Evolutionary conservation across 306 rosid species (phyloP).

Genomic region (Hylodesmum podocarpum): DNA sequence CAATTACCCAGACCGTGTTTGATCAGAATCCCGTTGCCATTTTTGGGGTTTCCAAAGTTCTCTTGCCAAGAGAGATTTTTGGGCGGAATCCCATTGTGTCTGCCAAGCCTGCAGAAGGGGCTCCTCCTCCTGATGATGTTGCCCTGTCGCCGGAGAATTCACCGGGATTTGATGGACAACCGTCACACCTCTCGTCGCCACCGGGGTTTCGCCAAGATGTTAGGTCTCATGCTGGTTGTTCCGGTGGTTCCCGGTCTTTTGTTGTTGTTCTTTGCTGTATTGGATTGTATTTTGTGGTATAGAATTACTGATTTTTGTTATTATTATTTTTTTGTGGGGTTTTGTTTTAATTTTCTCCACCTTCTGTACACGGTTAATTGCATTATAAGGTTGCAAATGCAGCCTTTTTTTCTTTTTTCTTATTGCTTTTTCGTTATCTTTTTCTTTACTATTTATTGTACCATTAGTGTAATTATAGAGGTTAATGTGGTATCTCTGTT

Average conservation of each 20-base stretch:
- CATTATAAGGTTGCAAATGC: conserved; percentile 59
- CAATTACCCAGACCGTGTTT: conserved; percentile 85
- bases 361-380: conserved; percentile 53
- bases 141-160: conserved; percentile 60
- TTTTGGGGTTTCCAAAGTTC: conserved; percentile 83
- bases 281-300: conserved; percentile 74
- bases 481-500: conserved; percentile 22
- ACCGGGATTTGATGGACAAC: conserved; percentile 43
- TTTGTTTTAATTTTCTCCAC: conserved; percentile 43
- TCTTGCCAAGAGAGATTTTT: conserved; percentile 82
- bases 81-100: conserved; percentile 50
- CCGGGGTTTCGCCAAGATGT: conserved; percentile 59
- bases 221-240: conserved; percentile 40
- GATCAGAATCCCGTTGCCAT: conserved; percentile 94
- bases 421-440: conserved; percentile 5
- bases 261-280: conserved; percentile 58
- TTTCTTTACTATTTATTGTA: conserved; percentile 21
- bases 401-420: conserved; percentile 33
- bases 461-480: conserved; percentile 39
- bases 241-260: conserved; percentile 38
- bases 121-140: conserved; percentile 56
- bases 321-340: conserved; percentile 49
- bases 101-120: conserved; percentile 18
- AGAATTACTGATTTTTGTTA: conserved; percentile 42
- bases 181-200: conserved; percentile 69